These are phyloP conservation scores for Trichoderma asperellum DNA, from an alignment of 2,329 filamentous ascomycete genomes.

Conservation along the genomic window DNA sequence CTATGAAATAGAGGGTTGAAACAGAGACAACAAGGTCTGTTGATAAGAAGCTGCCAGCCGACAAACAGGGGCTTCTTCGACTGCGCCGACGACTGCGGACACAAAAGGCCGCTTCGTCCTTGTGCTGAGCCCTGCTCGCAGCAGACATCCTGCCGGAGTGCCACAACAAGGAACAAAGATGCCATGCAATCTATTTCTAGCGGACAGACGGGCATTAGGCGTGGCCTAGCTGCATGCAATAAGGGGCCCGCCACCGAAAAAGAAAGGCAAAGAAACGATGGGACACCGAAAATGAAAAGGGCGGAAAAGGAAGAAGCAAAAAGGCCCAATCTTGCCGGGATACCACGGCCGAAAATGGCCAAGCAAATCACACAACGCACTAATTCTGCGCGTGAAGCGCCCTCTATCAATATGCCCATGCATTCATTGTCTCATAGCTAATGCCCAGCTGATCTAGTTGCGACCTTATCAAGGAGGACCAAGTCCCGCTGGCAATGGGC, in stretches of 20 bases:
- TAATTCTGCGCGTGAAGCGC: slow-evolving; percentile 15
- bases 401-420: slow-evolving; percentile 15
- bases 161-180: not conserved
- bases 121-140: not conserved
- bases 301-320: slow-evolving; percentile 6
- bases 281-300: not conserved
- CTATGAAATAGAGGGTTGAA: not conserved
- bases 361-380: slow-evolving; percentile 14
- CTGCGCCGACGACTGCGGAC: slow-evolving; percentile 9
- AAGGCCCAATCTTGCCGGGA: not conserved
- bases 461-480: slow-evolving; percentile 22
- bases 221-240: not conserved
- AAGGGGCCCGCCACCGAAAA: not conserved
- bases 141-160: not conserved
- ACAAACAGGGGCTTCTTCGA: not conserved
- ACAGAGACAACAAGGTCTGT: not conserved
- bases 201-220: not conserved
- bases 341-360: slow-evolving; percentile 7
- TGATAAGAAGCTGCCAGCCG: not conserved
- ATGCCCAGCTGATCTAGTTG: slow-evolving; percentile 21
- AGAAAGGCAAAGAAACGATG: not conserved
- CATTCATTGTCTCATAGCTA: slow-evolving; percentile 13
- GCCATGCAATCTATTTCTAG: slow-evolving; percentile 7
- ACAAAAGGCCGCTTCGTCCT: not conserved
- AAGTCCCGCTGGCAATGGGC: slow-evolving; percentile 4